Conservation (phyloP, 164 flowering plant genomes). For the Stephania yunnanensis region DNA sequence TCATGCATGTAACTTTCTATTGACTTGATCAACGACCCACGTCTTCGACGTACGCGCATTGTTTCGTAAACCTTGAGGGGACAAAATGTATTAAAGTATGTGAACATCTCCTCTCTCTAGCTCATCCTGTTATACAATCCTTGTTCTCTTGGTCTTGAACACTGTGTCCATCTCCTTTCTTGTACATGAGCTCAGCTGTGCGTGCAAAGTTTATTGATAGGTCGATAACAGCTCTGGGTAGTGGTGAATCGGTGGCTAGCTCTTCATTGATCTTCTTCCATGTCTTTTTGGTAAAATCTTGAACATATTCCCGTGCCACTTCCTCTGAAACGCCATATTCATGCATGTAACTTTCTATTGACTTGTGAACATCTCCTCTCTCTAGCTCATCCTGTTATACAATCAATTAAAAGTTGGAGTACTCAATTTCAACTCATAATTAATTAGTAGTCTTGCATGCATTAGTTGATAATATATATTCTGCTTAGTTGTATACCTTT, state of each 20-base stretch:
- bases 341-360: slow-evolving; percentile 3
- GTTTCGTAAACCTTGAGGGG: no score
- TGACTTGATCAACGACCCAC: no score
- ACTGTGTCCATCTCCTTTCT: background rate
- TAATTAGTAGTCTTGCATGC: background rate
- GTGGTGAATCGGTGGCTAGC: background rate
- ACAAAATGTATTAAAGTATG: no score
- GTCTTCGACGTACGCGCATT: no score
- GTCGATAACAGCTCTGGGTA: background rate
- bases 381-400: slow-evolving; percentile 2
- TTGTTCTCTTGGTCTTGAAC: background rate
- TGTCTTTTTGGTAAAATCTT: background rate
- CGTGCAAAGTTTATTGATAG: background rate
- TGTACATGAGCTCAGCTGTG: background rate
- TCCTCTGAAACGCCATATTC: background rate
- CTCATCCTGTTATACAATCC: no score
- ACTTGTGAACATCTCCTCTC: slow-evolving; percentile 8
- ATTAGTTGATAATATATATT: background rate
- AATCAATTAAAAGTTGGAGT: background rate
- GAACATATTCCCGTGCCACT: background rate
- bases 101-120: no score
- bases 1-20: no score
- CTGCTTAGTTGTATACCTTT: background rate
- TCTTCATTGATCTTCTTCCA: slow-evolving; percentile 5
- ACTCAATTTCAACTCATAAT: background rate